Evolutionary conservation across 768 basidiomycete species (phyloP).

Genomic region (Tricholoma sp.): DNA sequence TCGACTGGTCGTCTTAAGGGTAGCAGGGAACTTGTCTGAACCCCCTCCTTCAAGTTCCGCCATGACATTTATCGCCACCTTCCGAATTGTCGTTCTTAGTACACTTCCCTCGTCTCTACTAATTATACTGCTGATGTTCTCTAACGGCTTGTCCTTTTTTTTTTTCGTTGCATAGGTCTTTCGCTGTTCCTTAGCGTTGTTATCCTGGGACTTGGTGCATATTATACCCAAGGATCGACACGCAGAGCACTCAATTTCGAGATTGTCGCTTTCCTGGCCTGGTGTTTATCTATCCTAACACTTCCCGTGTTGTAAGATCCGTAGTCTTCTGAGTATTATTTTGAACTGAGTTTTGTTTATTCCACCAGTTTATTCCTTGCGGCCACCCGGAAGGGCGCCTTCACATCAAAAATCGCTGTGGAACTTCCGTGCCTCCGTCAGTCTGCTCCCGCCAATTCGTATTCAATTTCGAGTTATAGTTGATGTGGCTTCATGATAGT

Average conservation of each 20-base stretch:
- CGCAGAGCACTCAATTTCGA: constrained; percentile 4
- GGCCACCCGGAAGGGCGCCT: constrained; percentile 7
- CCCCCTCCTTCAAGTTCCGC: not conserved
- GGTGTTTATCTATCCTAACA: not conserved
- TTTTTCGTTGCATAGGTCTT: constrained; percentile 1
- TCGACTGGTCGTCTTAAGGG: not conserved
- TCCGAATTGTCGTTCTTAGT: constrained; percentile 3
- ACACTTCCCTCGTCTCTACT: too few species aligned
- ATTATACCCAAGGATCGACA: constrained; percentile 5
- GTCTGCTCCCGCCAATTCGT: not conserved
- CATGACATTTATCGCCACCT: constrained; percentile 12
- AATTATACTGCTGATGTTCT: not conserved
- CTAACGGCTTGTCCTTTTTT: not conserved
- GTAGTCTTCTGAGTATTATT: not conserved
- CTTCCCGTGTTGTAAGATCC: constrained; percentile 10
- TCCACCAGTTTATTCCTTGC: constrained; percentile 9
- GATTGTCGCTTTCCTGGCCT: constrained; percentile 9
- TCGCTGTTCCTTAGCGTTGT: constrained; percentile 8
- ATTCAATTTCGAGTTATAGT: not conserved
- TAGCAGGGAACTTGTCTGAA: not conserved
- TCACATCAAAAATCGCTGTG: constrained; percentile 10
- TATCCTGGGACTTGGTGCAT: constrained; percentile 7
- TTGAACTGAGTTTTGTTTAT: not conserved
- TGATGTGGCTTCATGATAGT: not conserved
- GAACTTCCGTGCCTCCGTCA: constrained; percentile 10